Conservation (phyloP, 352 stramenopile species). For the Blastocystis sp. region DNA sequence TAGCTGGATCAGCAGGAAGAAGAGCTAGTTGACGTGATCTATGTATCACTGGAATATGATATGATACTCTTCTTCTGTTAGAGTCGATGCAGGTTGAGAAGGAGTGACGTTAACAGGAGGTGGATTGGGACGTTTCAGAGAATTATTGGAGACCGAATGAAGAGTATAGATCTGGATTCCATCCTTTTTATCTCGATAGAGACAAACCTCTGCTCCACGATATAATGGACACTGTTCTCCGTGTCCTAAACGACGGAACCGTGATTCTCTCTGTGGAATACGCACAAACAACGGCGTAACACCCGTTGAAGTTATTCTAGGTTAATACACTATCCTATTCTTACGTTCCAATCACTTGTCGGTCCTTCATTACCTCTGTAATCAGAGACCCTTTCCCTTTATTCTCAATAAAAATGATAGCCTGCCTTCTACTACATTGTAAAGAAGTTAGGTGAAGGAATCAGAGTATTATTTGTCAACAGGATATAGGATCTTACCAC, state of each 20-base stretch:
- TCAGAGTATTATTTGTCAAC: not conserved
- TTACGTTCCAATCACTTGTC: slow-evolving; percentile 37
- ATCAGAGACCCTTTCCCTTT: not conserved
- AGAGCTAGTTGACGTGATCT: not conserved
- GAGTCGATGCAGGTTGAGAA: not conserved
- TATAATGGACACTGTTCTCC: not conserved
- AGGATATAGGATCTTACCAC: slow-evolving; percentile 14
- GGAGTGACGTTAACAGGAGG: not conserved
- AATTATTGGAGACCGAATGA: not conserved
- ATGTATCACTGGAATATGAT: not conserved
- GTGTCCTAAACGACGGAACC: not conserved
- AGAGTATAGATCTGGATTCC: slow-evolving; percentile 23
- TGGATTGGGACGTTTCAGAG: not conserved
- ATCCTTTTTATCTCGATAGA: slow-evolving; percentile 13
- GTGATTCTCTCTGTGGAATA: not conserved
- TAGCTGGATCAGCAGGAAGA: not conserved
- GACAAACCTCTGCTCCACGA: not conserved
- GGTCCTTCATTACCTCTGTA: slow-evolving; percentile 12
- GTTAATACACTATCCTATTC: not conserved
- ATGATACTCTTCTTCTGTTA: not conserved
- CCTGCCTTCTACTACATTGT: slow-evolving; percentile 23
- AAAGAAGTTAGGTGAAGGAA: not conserved
- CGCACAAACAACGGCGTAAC: not conserved
- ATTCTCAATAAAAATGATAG: not conserved
- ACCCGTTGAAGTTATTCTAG: not conserved